Base-by-base conservation (phyloP, 1,139 yeast species). In the Yamadazyma dushanensis region DNA sequence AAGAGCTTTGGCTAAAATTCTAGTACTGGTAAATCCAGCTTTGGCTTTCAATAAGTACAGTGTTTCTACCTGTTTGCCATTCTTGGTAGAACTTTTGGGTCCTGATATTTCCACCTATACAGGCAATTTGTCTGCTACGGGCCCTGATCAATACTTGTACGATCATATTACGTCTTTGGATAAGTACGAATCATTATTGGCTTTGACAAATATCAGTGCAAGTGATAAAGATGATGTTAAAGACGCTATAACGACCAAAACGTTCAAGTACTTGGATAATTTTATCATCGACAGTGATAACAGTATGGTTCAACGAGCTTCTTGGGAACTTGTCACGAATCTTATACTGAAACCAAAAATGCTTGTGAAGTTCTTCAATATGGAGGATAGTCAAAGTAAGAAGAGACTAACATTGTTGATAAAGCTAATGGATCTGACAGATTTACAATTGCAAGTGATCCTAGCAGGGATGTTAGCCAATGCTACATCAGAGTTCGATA, bases 261-360 rank as follows among this genome's bases (percentile, higher is more conserved):
- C 64, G 0, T 73, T 55, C 52, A 41, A 47, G 33, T 63, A 61
- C 39, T 46, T 58, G 31, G 62, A 62, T 15, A 60, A 65, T 34
- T 57, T 73, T 33, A 59, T 75, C 8, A 45, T 72, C 2, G 72
- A 66, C n/a, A 42, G 61, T 2, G 66, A 73, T 37, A 44, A 45
- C 6, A 53, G 59, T 19, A 44, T 61, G 34, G 54, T 77, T 8
- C 79, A 74, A 40, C 55, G 58, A 34, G 68, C 76, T 0, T 44
- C 71, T 0, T 65, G 80, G 65, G 80, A 77, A 44, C 55, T 76
- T 26, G 47, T 77, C 3, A 61, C 73, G 13, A 77, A 76, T 47
- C 49, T 78, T 28, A 63, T 73, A 4, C 44, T 52, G 17, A 65
- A 65, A 29, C 81, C 83, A 0, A 33, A 53, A 2, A 56, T 78